These are phyloP conservation scores for Metschnikowia lunata DNA, from an alignment of 805 yeast species.

Conservation along the genomic window DNA sequence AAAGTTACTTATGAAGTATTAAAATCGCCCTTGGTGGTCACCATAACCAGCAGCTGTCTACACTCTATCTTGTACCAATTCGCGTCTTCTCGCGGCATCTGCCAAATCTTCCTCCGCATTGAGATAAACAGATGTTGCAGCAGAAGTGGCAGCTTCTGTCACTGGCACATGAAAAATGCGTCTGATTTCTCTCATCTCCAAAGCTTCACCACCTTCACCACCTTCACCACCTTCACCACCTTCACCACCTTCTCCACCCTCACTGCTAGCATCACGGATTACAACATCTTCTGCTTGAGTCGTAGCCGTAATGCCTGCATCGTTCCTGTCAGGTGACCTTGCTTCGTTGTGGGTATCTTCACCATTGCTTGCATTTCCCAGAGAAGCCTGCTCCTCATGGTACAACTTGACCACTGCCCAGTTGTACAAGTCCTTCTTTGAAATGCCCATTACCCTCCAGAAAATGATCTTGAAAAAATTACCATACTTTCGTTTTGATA, in stretches of 20 bases:
- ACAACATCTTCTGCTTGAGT: too few relatives aligned
- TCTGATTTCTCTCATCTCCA: slow-evolving; percentile 7
- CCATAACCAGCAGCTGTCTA: not conserved
- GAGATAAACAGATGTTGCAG: slow-evolving; percentile 1
- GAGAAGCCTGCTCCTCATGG: slow-evolving; percentile 11
- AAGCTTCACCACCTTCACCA: not conserved
- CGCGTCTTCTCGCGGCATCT: slow-evolving; percentile 10
- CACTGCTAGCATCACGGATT: not conserved
- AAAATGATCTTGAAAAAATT: slow-evolving; percentile 32
- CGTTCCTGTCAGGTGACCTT: not conserved
- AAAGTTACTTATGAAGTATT: too few relatives aligned
- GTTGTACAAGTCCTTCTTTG: slow-evolving; percentile 44
- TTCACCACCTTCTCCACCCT: not conserved
- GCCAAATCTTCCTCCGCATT: slow-evolving; percentile 9
- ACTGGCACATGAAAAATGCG: not conserved
- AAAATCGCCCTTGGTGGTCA: too few relatives aligned
- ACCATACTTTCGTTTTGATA: slow-evolving; percentile 33
- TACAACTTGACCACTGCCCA: slow-evolving; percentile 40
- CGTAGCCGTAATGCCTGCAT: not conserved
- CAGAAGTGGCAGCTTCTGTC: not conserved
- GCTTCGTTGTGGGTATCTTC: not conserved
- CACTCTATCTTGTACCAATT: slow-evolving; percentile 7
- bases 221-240: not conserved
- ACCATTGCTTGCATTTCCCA: not conserved
- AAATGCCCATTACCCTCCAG: slow-evolving; percentile 57